Percentiles rank a stretch among this genome's conserved stretches.
These are phyloP conservation scores for Penicillium macrosclerotiorum DNA, from an alignment of 495 filamentous ascomycete species.

Conservation along the genomic window DNA sequence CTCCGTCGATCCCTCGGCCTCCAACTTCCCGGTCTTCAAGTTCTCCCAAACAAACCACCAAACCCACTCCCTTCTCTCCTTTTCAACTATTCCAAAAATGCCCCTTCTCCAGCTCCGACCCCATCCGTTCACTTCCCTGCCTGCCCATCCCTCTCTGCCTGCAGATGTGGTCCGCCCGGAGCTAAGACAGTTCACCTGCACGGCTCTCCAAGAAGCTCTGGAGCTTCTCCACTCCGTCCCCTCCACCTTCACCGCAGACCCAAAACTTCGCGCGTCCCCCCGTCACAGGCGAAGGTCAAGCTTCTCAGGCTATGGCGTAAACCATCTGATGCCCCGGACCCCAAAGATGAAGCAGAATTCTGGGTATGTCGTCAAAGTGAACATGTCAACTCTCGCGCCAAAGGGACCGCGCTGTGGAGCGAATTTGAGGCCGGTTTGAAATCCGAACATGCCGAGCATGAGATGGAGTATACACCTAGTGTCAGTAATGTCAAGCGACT, in stretches of 20 bases:
- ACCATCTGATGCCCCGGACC: conserved; percentile 30
- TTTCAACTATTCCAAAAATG: conserved; percentile 9
- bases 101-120: conserved; percentile 26
- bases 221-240: conserved; percentile 50
- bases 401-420: conserved; percentile 61
- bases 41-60: background rate
- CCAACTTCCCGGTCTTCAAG: background rate
- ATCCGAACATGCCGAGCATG: conserved; percentile 62
- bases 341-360: conserved; percentile 49
- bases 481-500: conserved; percentile 55
- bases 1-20: conserved; percentile 14
- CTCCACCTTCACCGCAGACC: conserved; percentile 24
- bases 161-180: conserved; percentile 11
- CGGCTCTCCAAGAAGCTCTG: conserved; percentile 54
- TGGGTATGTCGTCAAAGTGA: conserved; percentile 68
- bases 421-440: conserved; percentile 65
- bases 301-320: conserved; percentile 20
- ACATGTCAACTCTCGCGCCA: conserved; percentile 51
- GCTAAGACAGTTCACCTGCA: conserved; percentile 18
- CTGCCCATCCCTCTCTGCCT: conserved; percentile 29
- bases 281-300: conserved; percentile 22
- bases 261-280: conserved; percentile 41
- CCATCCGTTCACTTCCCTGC: conserved; percentile 31
- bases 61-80: background rate
- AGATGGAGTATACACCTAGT: conserved; percentile 69